Base-by-base conservation (phyloP, 2,329 filamentous ascomycete genomes). In the Venturia carpophila region DNA sequence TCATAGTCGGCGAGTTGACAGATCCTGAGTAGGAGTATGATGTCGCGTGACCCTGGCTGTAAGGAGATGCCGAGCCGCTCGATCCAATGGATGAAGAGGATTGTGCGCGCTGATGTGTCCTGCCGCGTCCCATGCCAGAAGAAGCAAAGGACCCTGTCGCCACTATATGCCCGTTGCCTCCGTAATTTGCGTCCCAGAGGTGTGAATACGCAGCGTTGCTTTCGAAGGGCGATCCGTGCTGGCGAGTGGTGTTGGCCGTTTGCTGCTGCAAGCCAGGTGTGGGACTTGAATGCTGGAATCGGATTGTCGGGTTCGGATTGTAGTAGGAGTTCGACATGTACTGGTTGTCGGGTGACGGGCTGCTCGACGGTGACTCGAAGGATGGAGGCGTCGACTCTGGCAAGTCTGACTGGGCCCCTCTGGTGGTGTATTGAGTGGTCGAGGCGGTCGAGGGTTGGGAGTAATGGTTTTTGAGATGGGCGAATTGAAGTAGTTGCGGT, bases 241-340 rank as follows among this genome's bases (percentile, higher is more conserved):
- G 65, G 4, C 70, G 63, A 73, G 69, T 41, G 52, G 17, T 58
- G 52, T n/a, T 58, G 52, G 52, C 30, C n/a, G 52, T 37, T 73
- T 67, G 58, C 69, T 70, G 19, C 67, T 70, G 69, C 68, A 69
- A 70, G 47, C 69, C 63, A 34, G 75, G 73, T 55, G 72, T 73
- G 19, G 75, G 75, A 27, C 75, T 76, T 68, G 75, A 76, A 67
- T 77, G 75, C 67, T 77, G 75, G 39, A 77, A 72, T 65, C 75
- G 71, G 67, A 77, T 76, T 39, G 74, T 68, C 62, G 75, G 75
- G 65, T 73, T 75, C 61, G 39, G 30, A 19, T 70, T 68, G 65
- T 73, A 74, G 67, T 73, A 71, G 69, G 64, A 34, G 45, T 58
- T 61, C 49, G 63, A 52, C 64, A 66, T 66, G 47, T 66, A 64